phyloP scores from a whole-genome alignment of 2,329 filamentous ascomycete genomes.

The Fusarium floridanum region DNA sequence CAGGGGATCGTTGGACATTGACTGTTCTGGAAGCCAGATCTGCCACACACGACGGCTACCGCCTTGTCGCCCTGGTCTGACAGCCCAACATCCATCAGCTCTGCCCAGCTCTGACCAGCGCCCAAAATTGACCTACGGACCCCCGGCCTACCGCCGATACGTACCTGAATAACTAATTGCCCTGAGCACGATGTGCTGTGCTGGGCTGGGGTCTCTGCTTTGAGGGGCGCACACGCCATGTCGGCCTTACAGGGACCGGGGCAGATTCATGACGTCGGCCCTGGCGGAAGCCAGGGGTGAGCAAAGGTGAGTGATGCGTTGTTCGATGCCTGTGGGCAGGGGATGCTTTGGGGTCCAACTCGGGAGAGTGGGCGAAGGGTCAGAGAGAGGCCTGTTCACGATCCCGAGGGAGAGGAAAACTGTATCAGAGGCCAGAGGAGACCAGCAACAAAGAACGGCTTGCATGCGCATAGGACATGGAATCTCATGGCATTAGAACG shows the following conservation, averaged over 20 bases:
- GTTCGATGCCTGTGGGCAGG: constrained; percentile 35
- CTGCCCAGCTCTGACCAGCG: constrained; percentile 39
- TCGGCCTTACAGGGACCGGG: constrained; percentile 39
- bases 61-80: constrained; percentile 36
- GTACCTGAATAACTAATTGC: constrained; percentile 32
- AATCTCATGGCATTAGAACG: constrained; percentile 16
- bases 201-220: constrained; percentile 27
- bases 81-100: constrained; percentile 38
- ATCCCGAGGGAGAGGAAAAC: constrained; percentile 43
- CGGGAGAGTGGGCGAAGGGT: constrained; percentile 37
- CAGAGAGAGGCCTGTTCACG: constrained; percentile 47
- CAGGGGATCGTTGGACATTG: constrained; percentile 35
- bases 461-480: constrained; percentile 33
- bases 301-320: constrained; percentile 34
- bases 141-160: constrained; percentile 16
- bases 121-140: constrained; percentile 39
- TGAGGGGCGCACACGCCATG: constrained; percentile 43
- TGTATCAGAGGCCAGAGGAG: constrained; percentile 33
- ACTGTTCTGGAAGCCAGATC: constrained; percentile 46
- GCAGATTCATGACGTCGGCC: constrained; percentile 45
- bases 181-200: constrained; percentile 24
- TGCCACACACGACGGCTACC: constrained; percentile 35
- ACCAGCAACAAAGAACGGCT: constrained; percentile 20
- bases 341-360: constrained; percentile 34
- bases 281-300: constrained; percentile 22